Evolutionary conservation across 1,284 basidiomycete genomes (phyloP), one percentile per base, ranked within the genome.

Genomic region (Tausonia pullulans): DNA sequence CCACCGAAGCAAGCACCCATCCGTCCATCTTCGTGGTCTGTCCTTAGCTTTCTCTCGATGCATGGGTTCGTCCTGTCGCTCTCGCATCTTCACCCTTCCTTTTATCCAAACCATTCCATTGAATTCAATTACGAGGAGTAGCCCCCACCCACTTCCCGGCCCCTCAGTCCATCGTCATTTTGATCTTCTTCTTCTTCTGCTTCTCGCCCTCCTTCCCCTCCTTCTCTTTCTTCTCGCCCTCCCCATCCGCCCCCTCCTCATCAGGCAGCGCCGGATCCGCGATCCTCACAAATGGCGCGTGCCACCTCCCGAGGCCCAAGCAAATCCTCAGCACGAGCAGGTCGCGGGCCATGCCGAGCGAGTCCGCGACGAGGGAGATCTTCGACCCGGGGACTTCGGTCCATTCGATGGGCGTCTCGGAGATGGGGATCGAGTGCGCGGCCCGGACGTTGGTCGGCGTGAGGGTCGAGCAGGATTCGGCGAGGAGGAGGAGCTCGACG

Each of bases 331-430:
- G 82, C 41, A 96, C 82, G 54, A 94, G 72, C 71, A 96, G 74
- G 74, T 97, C 93, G 65, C 87, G 79, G 44, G 93, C 80, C 93
- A 96, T 97, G 72, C 87, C 85, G 62, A 95, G 71, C 50, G 85
- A 87, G 69, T 93, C 93, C 65, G 82, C 83, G 62, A 91, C 80
- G 50, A 97, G 83, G 68, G 87, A 86, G 68, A 97, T 81, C 77
- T 97, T 96, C 78, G 88, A 91, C 49, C 93, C 93, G 0, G 84
- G 82, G 0, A 96, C 87, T 74, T 96, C 93, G 66, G 90, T 85
- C 93, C 93, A 97, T 69, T 87, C 83, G 27, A 96, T 87, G 0
- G 90, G 83, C 3, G 95, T 88, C 74, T 97, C 93, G 4, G 78
- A 81, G 3, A 93, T 86, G 3, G 90, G 87, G 71, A 90, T 84